A percentile compares a stretch with the other conserved stretches of the same genome.
These are phyloP conservation scores for Gracilariopsis chorda DNA, from an alignment of 23 red algal genomes.

Conservation along the genomic window DNA sequence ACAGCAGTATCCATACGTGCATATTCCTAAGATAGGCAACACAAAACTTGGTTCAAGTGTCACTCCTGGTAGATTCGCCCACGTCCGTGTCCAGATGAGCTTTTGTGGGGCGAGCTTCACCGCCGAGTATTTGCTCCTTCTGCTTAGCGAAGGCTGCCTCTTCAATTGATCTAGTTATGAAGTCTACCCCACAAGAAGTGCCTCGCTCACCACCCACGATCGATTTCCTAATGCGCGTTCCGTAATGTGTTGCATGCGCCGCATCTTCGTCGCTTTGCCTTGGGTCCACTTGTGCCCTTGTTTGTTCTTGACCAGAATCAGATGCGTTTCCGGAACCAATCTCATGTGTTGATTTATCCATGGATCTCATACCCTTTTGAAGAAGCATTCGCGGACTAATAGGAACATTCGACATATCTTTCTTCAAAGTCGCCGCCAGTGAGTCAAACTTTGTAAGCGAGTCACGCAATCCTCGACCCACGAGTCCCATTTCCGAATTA, in stretches of 20 bases:
- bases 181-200: conserved; percentile 28
- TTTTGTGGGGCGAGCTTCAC: neutral
- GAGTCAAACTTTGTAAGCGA: conserved; percentile 48
- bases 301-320: neutral
- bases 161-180: conserved; percentile 47
- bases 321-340: neutral
- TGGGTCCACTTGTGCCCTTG: neutral
- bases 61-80: no score
- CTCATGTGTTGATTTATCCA: neutral
- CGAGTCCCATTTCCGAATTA: neutral
- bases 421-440: neutral
- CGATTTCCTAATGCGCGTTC: neutral
- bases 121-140: conserved; percentile 5
- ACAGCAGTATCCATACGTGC: neutral
- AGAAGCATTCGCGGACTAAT: conserved; percentile 4
- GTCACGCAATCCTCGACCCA: neutral
- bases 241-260: neutral
- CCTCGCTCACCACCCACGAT: neutral
- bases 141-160: conserved; percentile 49
- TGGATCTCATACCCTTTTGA: neutral
- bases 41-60: no score
- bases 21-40: no score
- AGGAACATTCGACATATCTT: conserved; percentile 38
- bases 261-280: neutral
- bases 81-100: no score